A percentile compares a stretch with the other conserved stretches of the same genome.
These are phyloP conservation scores for Candolleomyces efflorescens DNA, from an alignment of 768 basidiomycete genomes.

Conservation along the genomic window DNA sequence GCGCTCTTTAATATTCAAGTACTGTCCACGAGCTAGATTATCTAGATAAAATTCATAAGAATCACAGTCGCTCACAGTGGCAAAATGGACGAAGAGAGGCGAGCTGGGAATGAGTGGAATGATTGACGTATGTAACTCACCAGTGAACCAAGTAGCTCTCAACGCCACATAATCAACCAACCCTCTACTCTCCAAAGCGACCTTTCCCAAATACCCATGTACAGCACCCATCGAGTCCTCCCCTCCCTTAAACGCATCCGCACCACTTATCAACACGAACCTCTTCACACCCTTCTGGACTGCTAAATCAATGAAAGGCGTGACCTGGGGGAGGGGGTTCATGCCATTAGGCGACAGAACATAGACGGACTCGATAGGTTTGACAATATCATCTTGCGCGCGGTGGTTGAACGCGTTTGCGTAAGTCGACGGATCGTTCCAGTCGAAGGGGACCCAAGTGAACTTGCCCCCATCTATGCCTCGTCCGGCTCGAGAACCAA, in stretches of 20 bases:
- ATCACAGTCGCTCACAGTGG: too few species aligned
- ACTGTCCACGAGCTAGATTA: not conserved
- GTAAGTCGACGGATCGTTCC: conserved; percentile 25
- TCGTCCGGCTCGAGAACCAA: conserved; percentile 18
- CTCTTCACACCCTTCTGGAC: conserved; percentile 22
- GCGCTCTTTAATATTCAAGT: conserved; percentile 18
- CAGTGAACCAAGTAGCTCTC: conserved; percentile 36
- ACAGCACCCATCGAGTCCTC: conserved; percentile 20
- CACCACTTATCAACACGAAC: conserved; percentile 21
- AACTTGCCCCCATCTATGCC: conserved; percentile 12
- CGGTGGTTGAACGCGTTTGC: conserved; percentile 6
- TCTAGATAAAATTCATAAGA: not conserved
- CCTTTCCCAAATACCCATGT: conserved; percentile 27
- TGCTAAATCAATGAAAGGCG: conserved; percentile 27
- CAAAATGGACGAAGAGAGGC: too few species aligned
- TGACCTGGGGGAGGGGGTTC: conserved; percentile 18
- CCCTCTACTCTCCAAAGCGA: conserved; percentile 12
- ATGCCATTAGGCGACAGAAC: conserved; percentile 19
- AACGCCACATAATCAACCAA: conserved; percentile 28
- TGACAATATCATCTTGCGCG: too few species aligned
- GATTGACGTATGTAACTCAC: conserved; percentile 14
- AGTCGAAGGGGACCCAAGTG: conserved; percentile 26
- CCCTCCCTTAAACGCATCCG: not conserved
- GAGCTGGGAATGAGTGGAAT: not conserved
- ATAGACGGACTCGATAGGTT: conserved; percentile 25